Base-by-base conservation (phyloP, 805 yeast genomes). In the Candida corydali region DNA sequence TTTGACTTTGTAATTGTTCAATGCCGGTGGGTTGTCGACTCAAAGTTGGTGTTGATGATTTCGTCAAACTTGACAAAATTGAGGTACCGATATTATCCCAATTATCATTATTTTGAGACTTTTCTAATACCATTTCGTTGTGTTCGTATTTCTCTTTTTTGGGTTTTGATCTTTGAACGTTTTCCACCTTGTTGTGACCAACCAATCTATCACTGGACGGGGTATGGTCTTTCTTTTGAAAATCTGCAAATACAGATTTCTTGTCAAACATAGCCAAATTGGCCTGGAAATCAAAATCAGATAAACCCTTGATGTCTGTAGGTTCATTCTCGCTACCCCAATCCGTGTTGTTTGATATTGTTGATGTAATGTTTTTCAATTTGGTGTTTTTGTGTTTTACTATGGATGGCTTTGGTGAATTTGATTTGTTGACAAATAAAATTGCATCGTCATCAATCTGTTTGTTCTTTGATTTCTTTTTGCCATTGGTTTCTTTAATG, bases 231-330 rank as follows among this genome's bases (percentile, higher is more conserved):
- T 68, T 62, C 43, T 70, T 70, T 34, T 77, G 78, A 50, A 89
- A 73, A 52, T 86, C 87, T 33, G 82, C 84, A 57, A 89, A 83
- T 3, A 88, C 91, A 5, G 80, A 69, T 40, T 70, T 65, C 57
- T 89, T 89, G 57, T 89, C 93, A 51, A 89, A 89, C 67, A 80
- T 78, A 17, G 81, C 81, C 44, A 89, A 69, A 52, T 84, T 86
- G 10, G 86, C 80, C 38, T 78, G 86, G 58, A 89, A 89, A 56
- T 89, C 96, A 59, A 89, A 89, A 44, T 87, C 96, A 16, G 66
- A 71, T 37, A 69, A 55, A 14, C 59, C 43, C 45, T 76, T 69
- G 54, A 76, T 70, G 41, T 65, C 61, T 30, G 39, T 46, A 22
- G 77, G 70, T 39, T 72, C 76, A 10, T 45, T 42, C 28, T 8